These are phyloP conservation scores for Fusarium sp. DNA, from an alignment of 2,329 filamentous ascomycete species.

Conservation along the genomic window DNA sequence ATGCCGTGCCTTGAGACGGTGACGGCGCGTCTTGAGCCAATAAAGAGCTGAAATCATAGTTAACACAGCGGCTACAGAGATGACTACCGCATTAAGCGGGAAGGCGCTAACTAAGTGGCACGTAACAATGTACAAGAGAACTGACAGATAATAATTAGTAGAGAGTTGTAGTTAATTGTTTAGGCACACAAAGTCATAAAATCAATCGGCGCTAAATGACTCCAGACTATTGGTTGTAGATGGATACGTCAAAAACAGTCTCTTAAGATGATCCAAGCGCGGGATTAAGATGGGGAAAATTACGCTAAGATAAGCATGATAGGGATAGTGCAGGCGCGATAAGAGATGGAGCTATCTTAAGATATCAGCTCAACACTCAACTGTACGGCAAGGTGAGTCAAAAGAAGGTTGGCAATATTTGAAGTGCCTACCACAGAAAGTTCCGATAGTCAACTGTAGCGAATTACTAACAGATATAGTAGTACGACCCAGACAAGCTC, in stretches of 20 bases:
- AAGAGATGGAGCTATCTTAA: too few relatives aligned
- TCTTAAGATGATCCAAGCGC: too few relatives aligned
- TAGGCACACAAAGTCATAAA: not conserved
- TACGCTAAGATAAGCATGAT: too few relatives aligned
- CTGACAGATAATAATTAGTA: not conserved
- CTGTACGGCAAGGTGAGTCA: accelerated
- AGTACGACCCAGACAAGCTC: accelerated
- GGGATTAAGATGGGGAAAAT: too few relatives aligned
- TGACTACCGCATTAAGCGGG: not conserved
- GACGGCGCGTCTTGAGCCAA: not conserved
- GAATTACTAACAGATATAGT: accelerated
- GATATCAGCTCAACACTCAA: too few relatives aligned
- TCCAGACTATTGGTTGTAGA: not conserved
- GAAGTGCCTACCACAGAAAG: accelerated
- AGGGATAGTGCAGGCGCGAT: accelerated
- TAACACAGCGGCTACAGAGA: not conserved
- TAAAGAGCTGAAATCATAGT: not conserved
- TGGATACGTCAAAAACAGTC: not conserved
- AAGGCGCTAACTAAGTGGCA: not conserved
- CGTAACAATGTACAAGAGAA: not conserved
- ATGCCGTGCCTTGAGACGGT: accelerated
- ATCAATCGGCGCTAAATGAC: not conserved
- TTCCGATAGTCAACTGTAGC: accelerated
- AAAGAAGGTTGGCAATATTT: too few relatives aligned
- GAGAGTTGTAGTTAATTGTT: not conserved